Base-by-base conservation (phyloP, 148 eudicot species). In the Vaccinium darrowii region DNA sequence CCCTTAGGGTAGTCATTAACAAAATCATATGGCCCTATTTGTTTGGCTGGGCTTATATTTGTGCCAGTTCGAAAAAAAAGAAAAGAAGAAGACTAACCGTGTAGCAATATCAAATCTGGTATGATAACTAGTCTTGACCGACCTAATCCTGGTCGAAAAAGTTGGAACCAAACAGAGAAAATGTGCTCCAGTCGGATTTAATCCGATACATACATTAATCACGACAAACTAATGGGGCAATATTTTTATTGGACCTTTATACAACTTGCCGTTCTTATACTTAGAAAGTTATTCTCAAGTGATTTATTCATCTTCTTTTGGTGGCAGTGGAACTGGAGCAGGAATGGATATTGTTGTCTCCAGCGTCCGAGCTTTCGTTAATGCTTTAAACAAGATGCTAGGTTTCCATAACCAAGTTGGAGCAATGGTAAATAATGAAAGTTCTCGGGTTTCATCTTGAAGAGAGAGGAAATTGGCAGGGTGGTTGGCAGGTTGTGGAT, bases 271-370 rank as follows among this genome's bases (percentile, higher is more conserved):
- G 51, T 19, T 9, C 52, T 75, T 19, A 19, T 3, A 43, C 19
- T 75, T 47, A 47, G 50, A 77, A 58, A 56, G 63, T 47, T 12
- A 14, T 19, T 2, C 27, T n/a, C 5, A 69, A 19, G 3, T 49
- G 54, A 74, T 21, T 14, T 73, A 18, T 30, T 60, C 54, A 19
- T 58, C 6, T 54, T 69, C 3, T 67, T 79, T 81, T 82, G 65
- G 78, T 21, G 71, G 53, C 94, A 96, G 99, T 90, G 99, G 95
- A 87, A 96, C 97, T 73, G 98, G 95, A 52, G 92, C 98, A 71
- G 95, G 92, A 83, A 89, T 94, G 93, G 99, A 96, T 85, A 88
- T 96, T 19, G 97, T 96, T 7, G 93, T 96, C 57, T 93, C 99
- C 12, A 96, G 99, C 78, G 97, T 96, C 79, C 93, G 95, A 83